phyloP scores from a whole-genome alignment of 2,329 filamentous ascomycete genomes.

The Ceratocystis smalleyi region DNA sequence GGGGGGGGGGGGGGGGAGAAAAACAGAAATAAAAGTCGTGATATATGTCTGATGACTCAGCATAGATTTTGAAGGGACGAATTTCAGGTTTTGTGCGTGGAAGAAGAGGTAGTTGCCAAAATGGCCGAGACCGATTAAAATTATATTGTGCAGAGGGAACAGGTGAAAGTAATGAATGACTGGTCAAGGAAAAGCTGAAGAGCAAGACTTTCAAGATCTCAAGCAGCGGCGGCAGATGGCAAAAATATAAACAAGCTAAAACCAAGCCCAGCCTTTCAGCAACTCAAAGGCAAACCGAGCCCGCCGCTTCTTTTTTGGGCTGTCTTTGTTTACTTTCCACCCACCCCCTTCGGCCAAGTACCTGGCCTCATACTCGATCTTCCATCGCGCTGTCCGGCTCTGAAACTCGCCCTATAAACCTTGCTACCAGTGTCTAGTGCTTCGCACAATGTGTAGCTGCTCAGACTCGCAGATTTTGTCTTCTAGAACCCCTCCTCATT shows the following conservation, averaged over 20 bases:
- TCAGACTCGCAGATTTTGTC: too few species aligned
- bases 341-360: background rate
- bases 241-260: background rate
- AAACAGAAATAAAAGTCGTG: background rate
- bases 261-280: background rate
- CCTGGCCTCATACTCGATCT: background rate
- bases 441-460: too few species aligned
- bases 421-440: background rate
- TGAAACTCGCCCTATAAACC: background rate
- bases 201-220: background rate
- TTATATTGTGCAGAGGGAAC: background rate
- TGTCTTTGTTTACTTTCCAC: slow-evolving; percentile 7
- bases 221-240: background rate
- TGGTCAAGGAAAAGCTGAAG: background rate
- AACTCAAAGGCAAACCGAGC: background rate
- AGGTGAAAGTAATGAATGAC: too few species aligned
- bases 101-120: background rate
- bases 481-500: too few species aligned
- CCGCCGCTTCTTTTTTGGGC: background rate
- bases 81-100: background rate
- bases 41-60: background rate
- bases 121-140: too few species aligned
- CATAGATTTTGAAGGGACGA: background rate
- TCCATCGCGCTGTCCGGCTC: background rate
- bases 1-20: background rate